Percentiles rank a stretch among this genome's conserved stretches.
Evolutionary conservation across 169 alveolate genomes (phyloP).

Genomic region (Babesia gibsoni): DNA sequence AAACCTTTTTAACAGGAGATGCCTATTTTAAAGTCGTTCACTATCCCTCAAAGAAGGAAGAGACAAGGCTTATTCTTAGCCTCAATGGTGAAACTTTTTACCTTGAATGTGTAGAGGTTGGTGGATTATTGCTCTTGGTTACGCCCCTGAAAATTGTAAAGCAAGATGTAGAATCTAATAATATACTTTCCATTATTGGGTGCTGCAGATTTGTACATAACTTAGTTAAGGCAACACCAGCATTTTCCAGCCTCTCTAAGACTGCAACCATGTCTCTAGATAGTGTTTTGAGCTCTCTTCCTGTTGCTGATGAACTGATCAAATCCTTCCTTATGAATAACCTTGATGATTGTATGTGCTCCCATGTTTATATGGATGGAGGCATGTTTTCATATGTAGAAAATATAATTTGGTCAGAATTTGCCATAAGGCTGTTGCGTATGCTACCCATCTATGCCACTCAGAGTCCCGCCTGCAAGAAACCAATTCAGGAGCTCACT

Average conservation of each 20-base stretch:
- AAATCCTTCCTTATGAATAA: conserved; percentile 2
- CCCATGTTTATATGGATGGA: not conserved
- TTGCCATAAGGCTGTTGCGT: conserved; percentile 1
- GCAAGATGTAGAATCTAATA: not conserved
- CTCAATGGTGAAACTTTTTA: conserved; percentile 2
- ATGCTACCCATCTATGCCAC: conserved; percentile 6
- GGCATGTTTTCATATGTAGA: not conserved
- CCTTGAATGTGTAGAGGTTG: conserved; percentile 31
- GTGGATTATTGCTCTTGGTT: conserved; percentile 15
- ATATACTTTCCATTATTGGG: conserved; percentile 19
- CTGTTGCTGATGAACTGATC: conserved; percentile 27
- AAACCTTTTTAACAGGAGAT: not conserved
- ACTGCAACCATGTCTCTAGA: not conserved
- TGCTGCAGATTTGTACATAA: conserved; percentile 10
- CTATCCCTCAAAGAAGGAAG: not conserved
- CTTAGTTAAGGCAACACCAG: conserved; percentile 9
- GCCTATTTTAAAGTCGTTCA: conserved; percentile 22
- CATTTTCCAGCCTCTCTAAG: not conserved
- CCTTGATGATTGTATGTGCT: conserved; percentile 4
- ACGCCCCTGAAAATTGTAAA: not conserved
- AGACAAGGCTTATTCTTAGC: conserved; percentile 9
- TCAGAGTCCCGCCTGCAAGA: not conserved
- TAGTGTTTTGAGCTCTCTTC: not conserved
- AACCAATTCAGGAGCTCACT: not conserved
- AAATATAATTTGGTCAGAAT: conserved; percentile 1